phyloP scores from a whole-genome alignment of 805 yeast species.

The Candida orba region DNA sequence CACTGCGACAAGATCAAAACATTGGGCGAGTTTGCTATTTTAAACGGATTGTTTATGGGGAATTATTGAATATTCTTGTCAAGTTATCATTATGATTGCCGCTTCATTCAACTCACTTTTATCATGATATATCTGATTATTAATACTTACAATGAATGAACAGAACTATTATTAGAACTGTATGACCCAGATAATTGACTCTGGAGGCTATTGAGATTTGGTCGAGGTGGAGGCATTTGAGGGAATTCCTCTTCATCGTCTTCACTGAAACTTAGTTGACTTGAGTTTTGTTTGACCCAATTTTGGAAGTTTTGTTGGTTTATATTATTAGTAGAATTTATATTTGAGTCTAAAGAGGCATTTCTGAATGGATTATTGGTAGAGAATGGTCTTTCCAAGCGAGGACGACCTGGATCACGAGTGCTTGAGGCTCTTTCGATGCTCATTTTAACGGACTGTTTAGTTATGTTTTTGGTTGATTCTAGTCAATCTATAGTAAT shows the following conservation, averaged over 20 bases:
- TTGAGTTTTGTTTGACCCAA: constrained; percentile 47
- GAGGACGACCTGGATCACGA: constrained; percentile 2
- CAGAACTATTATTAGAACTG: constrained; percentile 6
- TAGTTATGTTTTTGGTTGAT: neutral
- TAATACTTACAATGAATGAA: constrained; percentile 7
- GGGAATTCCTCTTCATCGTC: constrained; percentile 30
- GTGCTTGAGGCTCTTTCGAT: constrained; percentile 13
- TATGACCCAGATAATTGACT: constrained; percentile 14
- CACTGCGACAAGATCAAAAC: too few species aligned
- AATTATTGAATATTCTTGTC: too few species aligned
- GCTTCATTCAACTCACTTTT: too few species aligned
- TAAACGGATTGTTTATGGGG: too few species aligned
- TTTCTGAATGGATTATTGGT: constrained; percentile 70
- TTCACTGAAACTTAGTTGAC: constrained; percentile 34
- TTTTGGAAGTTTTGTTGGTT: constrained; percentile 39
- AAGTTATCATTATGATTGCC: too few species aligned
- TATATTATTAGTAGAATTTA: constrained; percentile 20
- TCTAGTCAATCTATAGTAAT: too few species aligned
- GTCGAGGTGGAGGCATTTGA: constrained; percentile 17
- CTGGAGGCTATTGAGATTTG: constrained; percentile 11
- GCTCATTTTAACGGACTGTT: constrained; percentile 8
- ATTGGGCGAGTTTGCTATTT: too few species aligned
- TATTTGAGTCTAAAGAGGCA: constrained; percentile 28
- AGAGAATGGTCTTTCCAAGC: constrained; percentile 37
- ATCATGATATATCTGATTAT: neutral